Percentiles rank a stretch among this genome's conserved stretches.
Evolutionary conservation across 1,284 basidiomycete genomes (phyloP).

Genomic region (Sporisorium graminicola): DNA sequence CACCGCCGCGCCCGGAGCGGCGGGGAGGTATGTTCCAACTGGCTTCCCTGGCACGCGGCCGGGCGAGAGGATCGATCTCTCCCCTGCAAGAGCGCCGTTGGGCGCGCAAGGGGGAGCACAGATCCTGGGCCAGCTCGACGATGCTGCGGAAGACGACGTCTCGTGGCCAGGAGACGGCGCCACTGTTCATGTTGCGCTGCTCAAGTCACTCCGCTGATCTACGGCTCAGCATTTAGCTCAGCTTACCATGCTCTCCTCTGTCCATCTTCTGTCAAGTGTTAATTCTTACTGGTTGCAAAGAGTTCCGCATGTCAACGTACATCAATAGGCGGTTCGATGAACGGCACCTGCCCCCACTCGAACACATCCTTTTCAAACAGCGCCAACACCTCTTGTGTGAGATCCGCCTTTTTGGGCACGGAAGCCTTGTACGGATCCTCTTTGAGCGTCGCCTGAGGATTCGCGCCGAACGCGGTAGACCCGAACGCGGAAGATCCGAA

Average conservation of each 20-base stretch:
- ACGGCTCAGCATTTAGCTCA: no score
- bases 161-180: constrained; percentile 47
- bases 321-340: constrained; percentile 46
- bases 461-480: not conserved
- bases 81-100: constrained; percentile 23
- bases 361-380: constrained; percentile 29
- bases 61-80: constrained; percentile 37
- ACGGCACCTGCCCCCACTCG: constrained; percentile 40
- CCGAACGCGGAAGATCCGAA: constrained; percentile 4
- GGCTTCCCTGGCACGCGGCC: constrained; percentile 31
- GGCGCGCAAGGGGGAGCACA: constrained; percentile 7
- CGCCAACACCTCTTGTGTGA: constrained; percentile 26
- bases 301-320: constrained; percentile 25
- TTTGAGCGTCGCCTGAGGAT: not conserved
- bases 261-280: no score
- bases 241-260: no score
- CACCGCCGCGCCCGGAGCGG: not conserved
- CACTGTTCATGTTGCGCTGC: constrained; percentile 41
- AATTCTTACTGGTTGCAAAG: not conserved
- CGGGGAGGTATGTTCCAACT: not conserved
- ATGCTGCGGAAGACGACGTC: constrained; percentile 5
- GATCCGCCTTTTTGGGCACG: constrained; percentile 27
- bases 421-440: constrained; percentile 29
- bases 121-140: constrained; percentile 24
- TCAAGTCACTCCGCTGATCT: constrained; percentile 12